These are phyloP conservation scores for Colletotrichum filicis DNA, from an alignment of 2,329 filamentous ascomycete species.

Conservation along the genomic window DNA sequence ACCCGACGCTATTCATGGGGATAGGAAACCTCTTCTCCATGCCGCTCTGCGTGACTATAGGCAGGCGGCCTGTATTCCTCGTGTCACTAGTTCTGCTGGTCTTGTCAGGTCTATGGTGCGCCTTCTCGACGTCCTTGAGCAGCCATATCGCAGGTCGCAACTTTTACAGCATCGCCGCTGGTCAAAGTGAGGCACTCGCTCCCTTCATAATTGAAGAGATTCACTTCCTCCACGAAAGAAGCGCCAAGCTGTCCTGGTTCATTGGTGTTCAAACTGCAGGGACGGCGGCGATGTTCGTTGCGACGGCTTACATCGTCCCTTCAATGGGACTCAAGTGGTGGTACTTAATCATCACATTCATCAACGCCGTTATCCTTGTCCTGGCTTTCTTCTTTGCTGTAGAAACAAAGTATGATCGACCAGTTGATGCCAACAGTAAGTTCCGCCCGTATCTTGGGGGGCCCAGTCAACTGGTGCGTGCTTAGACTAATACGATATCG, in stretches of 20 bases:
- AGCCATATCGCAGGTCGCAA: constrained; percentile 40
- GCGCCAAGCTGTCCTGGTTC: constrained; percentile 34
- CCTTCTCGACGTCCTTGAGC: constrained; percentile 1
- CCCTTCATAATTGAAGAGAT: constrained; percentile 40
- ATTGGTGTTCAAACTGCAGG: constrained; percentile 34
- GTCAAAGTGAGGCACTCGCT: constrained; percentile 43
- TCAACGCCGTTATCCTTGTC: constrained; percentile 32
- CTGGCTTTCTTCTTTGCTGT: constrained; percentile 35
- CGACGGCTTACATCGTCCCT: constrained; percentile 36
- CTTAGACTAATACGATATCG: neutral
- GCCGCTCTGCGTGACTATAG: constrained; percentile 44
- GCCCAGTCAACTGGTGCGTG: too few relatives aligned
- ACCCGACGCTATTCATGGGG: constrained; percentile 44
- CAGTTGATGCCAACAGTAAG: constrained; percentile 22
- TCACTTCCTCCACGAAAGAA: constrained; percentile 38
- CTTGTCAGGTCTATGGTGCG: constrained; percentile 36
- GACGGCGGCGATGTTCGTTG: constrained; percentile 36
- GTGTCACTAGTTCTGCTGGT: constrained; percentile 42
- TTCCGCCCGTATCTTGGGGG: neutral
- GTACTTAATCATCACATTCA: constrained; percentile 38
- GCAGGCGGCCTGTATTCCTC: constrained; percentile 45
- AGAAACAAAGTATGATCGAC: constrained; percentile 36
- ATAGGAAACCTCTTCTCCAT: constrained; percentile 45
- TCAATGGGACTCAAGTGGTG: constrained; percentile 36
- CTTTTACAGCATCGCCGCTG: constrained; percentile 44